Percentiles rank a stretch among this genome's conserved stretches.
phyloP scores from a whole-genome alignment of 768 basidiomycete species.

The Pulveroboletus sp. region DNA sequence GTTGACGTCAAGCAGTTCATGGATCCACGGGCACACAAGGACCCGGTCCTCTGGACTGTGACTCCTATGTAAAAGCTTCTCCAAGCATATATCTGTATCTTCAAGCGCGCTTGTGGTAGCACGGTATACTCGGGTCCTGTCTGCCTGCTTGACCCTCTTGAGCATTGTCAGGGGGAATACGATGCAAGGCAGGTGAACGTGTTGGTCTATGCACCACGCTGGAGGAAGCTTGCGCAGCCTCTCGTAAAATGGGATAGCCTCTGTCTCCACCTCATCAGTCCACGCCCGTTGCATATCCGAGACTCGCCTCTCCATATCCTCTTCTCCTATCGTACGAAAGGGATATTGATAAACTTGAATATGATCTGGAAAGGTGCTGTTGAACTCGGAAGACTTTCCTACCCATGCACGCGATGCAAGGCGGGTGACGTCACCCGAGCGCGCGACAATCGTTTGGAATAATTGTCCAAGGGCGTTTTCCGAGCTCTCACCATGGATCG shows the following conservation, averaged over 20 bases:
- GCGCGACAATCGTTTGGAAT: slow-evolving; percentile 17
- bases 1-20: slow-evolving; percentile 3
- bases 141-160: not conserved
- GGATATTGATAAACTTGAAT: slow-evolving; percentile 12
- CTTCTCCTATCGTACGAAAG: not conserved
- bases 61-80: not conserved
- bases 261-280: not conserved
- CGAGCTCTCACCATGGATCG: slow-evolving; percentile 17
- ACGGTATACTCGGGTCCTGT: slow-evolving; percentile 2
- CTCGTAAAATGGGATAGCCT: slow-evolving; percentile 7
- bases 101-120: slow-evolving; percentile 5
- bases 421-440: slow-evolving; percentile 18
- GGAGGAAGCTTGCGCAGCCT: not conserved
- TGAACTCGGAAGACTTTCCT: slow-evolving; percentile 19
- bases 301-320: slow-evolving; percentile 4
- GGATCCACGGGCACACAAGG: slow-evolving; percentile 20
- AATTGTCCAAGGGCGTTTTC: slow-evolving; percentile 19
- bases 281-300: not conserved
- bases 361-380: slow-evolving; percentile 18
- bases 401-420: slow-evolving; percentile 21
- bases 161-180: slow-evolving; percentile 12
- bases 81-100: slow-evolving; percentile 9
- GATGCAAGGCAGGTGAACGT: slow-evolving; percentile 17
- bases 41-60: slow-evolving; percentile 4
- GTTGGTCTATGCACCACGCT: slow-evolving; percentile 5